These are phyloP conservation scores for Suillus subaureus DNA, from an alignment of 768 basidiomycete genomes.

Conservation along the genomic window DNA sequence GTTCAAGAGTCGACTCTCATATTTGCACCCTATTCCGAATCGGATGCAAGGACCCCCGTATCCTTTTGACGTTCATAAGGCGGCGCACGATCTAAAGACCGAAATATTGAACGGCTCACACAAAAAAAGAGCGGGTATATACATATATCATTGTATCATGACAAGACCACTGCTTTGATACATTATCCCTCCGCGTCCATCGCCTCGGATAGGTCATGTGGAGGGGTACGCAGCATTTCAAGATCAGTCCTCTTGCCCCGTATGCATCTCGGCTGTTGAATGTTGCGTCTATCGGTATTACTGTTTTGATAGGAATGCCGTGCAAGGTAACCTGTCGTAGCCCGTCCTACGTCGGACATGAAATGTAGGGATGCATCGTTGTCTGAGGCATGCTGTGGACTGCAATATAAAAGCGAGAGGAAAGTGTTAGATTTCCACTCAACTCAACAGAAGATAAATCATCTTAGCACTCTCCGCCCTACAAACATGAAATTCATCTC, in stretches of 20 bases:
- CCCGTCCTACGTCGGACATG: not conserved
- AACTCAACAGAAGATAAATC: conserved; percentile 3
- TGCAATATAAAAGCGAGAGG: not conserved
- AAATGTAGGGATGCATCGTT: not conserved
- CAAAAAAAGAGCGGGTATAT: not conserved
- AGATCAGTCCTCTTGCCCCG: not conserved
- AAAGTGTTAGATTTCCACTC: not conserved
- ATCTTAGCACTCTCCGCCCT: not conserved
- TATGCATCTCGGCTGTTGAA: not conserved
- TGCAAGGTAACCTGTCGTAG: not conserved
- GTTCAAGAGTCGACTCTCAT: not conserved
- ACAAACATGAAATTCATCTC: conserved; percentile 2
- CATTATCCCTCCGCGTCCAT: not conserved
- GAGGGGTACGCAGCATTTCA: not conserved
- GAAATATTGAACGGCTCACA: not conserved
- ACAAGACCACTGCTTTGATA: not conserved
- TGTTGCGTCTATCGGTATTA: not conserved
- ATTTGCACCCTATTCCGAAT: not conserved
- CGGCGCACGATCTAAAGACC: not conserved
- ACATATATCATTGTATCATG: not conserved
- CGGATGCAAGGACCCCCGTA: not conserved
- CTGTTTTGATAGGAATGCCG: not conserved
- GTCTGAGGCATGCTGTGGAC: not conserved
- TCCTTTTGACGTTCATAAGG: not conserved
- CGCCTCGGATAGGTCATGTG: conserved; percentile 3